Percentiles rank a stretch among this genome's conserved stretches.
phyloP scores from a whole-genome alignment of 2,329 filamentous ascomycete species.

The Aspergillus sp. region DNA sequence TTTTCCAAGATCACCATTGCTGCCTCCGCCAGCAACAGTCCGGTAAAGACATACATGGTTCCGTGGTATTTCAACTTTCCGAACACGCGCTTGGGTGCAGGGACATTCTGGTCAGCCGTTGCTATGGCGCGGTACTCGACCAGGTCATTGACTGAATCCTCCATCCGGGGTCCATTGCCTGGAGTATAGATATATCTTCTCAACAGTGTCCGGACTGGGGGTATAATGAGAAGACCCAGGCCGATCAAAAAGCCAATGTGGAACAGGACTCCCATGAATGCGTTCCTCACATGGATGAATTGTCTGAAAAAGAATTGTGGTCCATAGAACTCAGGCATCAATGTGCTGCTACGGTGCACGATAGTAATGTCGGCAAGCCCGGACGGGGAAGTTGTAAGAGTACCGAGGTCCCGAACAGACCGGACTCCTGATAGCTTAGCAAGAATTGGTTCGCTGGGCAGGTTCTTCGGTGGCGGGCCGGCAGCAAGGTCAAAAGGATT shows the following conservation, averaged over 20 bases:
- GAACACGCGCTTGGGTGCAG: constrained; percentile 34
- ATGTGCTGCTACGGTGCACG: constrained; percentile 56
- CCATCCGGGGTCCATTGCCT: constrained; percentile 45
- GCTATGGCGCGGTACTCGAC: constrained; percentile 43
- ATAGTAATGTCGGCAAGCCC: constrained; percentile 52
- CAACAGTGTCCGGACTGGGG: constrained; percentile 50
- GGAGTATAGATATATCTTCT: constrained; percentile 46
- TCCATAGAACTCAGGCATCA: constrained; percentile 56
- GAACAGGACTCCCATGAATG: constrained; percentile 43
- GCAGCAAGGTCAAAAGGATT: constrained; percentile 50
- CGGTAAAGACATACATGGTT: constrained; percentile 40
- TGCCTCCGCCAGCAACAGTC: constrained; percentile 39
- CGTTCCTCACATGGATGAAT: constrained; percentile 49
- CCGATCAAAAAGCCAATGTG: constrained; percentile 46
- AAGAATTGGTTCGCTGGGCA: constrained; percentile 24
- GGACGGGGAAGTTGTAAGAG: constrained; percentile 51
- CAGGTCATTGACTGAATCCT: constrained; percentile 35
- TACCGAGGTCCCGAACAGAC: constrained; percentile 53
- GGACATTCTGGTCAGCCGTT: constrained; percentile 33
- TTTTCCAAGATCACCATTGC: constrained; percentile 40
- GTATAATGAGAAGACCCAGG: constrained; percentile 44
- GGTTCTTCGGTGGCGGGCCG: constrained; percentile 30
- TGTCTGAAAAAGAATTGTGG: constrained; percentile 54
- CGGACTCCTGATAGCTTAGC: constrained; percentile 46
- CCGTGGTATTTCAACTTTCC: constrained; percentile 39